phyloP scores from a whole-genome alignment of 257 asterid genomes.

The Eustoma russellianum region DNA sequence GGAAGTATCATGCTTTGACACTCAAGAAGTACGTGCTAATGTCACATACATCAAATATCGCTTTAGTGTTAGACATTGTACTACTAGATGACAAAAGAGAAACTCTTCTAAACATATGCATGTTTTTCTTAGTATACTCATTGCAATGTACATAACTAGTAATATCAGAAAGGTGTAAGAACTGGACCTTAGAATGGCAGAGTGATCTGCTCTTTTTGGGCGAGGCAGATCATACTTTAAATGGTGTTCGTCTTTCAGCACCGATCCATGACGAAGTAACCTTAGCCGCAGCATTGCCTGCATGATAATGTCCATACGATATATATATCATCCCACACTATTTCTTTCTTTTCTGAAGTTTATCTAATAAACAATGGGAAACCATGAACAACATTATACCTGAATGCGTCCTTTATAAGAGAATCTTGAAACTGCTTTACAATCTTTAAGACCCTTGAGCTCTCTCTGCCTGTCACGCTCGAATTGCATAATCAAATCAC shows the following conservation, averaged over 20 bases:
- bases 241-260: conserved; percentile 24
- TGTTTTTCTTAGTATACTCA: no score
- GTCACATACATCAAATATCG: no score
- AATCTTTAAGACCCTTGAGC: conserved; percentile 36
- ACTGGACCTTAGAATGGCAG: conserved; percentile 33
- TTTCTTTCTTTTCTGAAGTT: no score
- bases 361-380: background rate
- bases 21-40: no score
- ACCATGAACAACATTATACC: conserved; percentile 18
- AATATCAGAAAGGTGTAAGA: no score
- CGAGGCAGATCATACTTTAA: conserved; percentile 19
- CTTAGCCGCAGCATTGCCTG: conserved; percentile 63
- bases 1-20: no score
- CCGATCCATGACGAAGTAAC: conserved; percentile 52
- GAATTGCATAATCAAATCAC: conserved; percentile 45
- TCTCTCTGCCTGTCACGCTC: conserved; percentile 54
- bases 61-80: no score
- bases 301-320: background rate
- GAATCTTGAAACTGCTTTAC: conserved; percentile 56
- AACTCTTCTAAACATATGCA: no score
- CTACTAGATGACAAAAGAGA: no score
- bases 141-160: no score
- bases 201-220: no score
- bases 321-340: no score
- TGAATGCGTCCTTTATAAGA: conserved; percentile 76